Base-by-base conservation (phyloP, 1,284 basidiomycete species). In the Cutaneotrichosporon mucoides region DNA sequence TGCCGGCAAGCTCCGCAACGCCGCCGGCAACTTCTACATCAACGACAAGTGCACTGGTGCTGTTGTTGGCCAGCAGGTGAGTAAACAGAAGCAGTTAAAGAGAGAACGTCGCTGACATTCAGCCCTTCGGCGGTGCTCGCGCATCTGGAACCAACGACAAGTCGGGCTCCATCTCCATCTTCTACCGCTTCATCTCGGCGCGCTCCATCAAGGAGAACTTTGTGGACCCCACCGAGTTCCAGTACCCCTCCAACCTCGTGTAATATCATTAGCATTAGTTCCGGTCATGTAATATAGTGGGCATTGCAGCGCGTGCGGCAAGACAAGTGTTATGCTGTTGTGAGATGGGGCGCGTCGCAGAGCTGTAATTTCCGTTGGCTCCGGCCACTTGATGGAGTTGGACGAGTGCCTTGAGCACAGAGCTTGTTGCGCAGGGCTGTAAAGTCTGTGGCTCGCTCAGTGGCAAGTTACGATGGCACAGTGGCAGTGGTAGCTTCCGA, bases 61-160 rank as follows among this genome's bases (percentile, higher is more conserved):
- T 34, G 89, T 92, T 49, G 91, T 96, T 35, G 92, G 90, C 6
- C 93, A 97, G 77, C 95, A 99, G 79, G 24, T 24, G 24, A 24
- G 24, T 24, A 24, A 24, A 24, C 24, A 24, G 24, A 24, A 24
- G 3, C 24, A 24, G 24, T 24, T 24, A 24, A 24, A 24, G 24
- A 24, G 24, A 24, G 24, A 24, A 24, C 24, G 24, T 24, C 24
- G 24, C 24, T 24, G 24, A 24, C 24, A 24, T 24, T 3, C 24
- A 24, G 24, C 24, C 57, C 6, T 99, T 48, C 46, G 46, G 95
- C 57, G 96, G 95, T 58, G 91, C 87, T 6, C 85, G 95, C 49
- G 91, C 85, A 24, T 92, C 89, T 69, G 95, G 96, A 36, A 99
- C 96, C 65, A 98, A 98, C 81, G 96, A 99, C 80, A 99, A 98